Evolutionary conservation across 2,329 filamentous ascomycete species (phyloP), one percentile per base, ranked within the genome.

Genomic region (Coniochaeta prunicola): DNA sequence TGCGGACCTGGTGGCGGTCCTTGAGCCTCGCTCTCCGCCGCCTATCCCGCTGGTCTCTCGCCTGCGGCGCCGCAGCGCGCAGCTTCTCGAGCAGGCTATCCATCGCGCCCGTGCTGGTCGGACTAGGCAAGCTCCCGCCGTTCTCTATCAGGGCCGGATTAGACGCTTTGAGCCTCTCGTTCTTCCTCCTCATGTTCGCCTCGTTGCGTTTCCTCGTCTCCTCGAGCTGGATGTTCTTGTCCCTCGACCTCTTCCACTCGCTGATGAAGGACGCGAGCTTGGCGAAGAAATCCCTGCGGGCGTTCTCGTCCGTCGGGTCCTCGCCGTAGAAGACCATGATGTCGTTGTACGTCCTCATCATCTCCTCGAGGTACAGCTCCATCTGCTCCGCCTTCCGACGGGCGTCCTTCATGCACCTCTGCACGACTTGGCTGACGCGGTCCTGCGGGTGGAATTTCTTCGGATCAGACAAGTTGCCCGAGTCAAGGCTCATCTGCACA

Each of bases 361-460:
- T 97, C 71, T 97, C 92, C 64, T 96, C 92, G 53, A 97, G 78
- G 72, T 96, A 97, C 24, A 97, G 79, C 70, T 91, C 84, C 86
- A 97, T 89, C 77, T 97, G 94, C 73, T 97, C 93, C 2, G 94
- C 92, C 78, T 97, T 99, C 67, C 93, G 84, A 62, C 94, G 81
- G 21, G 94, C 94, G 65, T 99, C 94, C 77, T 97, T 97, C 93
- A 99, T 97, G 64, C 84, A 88, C 57, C 93, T 83, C 74, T 96
- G 91, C 58, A 96, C 92, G 34, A 97, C 82, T 74, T 96, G 90
- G 62, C 88, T 89, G 48, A 97, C 92, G 61, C 94, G 90, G 73
- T 99, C 94, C 74, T 97, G 91, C 19, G 94, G 93, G 70, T 99
- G 94, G 80, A 99, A 99, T 68, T 93, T 96, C 80, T 94, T 97